Evolutionary conservation across 208 protist genomes (phyloP), one percentile per base, ranked within the genome.

Genomic region (Leishmania tarentolae): DNA sequence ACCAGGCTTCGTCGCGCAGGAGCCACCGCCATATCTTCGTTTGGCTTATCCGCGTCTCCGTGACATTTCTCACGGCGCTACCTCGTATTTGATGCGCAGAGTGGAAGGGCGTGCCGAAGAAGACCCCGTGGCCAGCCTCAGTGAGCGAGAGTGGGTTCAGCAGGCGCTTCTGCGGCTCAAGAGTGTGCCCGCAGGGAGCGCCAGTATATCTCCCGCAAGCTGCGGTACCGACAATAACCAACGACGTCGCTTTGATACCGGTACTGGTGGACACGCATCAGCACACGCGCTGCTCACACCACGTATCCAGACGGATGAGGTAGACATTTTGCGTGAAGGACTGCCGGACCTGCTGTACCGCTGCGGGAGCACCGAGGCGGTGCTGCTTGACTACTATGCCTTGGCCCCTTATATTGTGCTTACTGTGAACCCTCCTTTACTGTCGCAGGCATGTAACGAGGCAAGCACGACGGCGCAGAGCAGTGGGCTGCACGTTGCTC

Each of bases 351-450:
- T 83, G 19, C 46, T 91, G 21, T 68, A 90, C 69, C 85, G 84
- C 42, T 95, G 90, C 76, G 86, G 87, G 47, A 73, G 87, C 53
- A 76, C 84, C 9, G 94, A 92, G 24, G 57, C 79, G 0, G 83
- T 89, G 53, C 42, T 95, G 75, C 40, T 90, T 35, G 94, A 97
- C 75, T 94, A 95, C 79, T 75, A 79, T 65, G 88, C 91, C 15
- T 87, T 92, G n/a, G 92, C 91, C 0, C 86, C 87, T 19, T 88
- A 80, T 71, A 95, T 95, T 79, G 84, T 97, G 21, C 77, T 95
- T n/a, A 75, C 90, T 42, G 53, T 83, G n/a, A 74, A 59, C 42
- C 77, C 66, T 9, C 56, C 79, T 31, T 28, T 46, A 28, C 44
- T 53, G 28, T 50, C 69, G 24, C 35, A 7, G 19, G 44, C 69